Conservation (phyloP, 2,329 filamentous ascomycete genomes). For the Ophiostoma australiae region DNA sequence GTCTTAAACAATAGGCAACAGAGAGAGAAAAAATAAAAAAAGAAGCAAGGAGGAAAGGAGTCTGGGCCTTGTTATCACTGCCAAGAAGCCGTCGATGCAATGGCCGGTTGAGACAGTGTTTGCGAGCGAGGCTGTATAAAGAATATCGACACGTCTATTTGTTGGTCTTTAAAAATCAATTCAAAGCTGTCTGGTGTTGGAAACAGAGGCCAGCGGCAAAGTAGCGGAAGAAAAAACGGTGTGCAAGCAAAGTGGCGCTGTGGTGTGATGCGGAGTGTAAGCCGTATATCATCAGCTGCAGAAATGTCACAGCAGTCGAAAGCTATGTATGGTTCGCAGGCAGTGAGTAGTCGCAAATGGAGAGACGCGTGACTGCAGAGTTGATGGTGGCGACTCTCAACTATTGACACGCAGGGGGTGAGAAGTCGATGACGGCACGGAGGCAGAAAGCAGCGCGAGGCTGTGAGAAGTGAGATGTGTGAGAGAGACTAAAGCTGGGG, state of each 20-base stretch:
- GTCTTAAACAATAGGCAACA: not conserved
- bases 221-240: not conserved
- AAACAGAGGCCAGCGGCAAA: not conserved
- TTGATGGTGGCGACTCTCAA: not conserved
- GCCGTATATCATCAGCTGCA: not conserved
- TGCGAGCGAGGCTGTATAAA: not conserved
- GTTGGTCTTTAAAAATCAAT: not conserved
- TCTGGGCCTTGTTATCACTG: not conserved
- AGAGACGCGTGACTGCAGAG: not conserved
- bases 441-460: not conserved
- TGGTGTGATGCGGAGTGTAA: not conserved
- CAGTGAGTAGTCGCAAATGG: not conserved
- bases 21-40: not conserved
- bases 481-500: not conserved
- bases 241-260: not conserved
- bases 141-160: not conserved
- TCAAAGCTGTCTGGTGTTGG: not conserved
- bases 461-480: not conserved
- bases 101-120: not conserved
- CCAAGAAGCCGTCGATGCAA: not conserved
- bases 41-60: not conserved
- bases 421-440: not conserved
- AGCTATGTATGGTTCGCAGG: not conserved
- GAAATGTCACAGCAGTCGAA: not conserved
- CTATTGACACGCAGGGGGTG: not conserved